Base-by-base conservation (phyloP, 2,329 filamentous ascomycete species). In the Sclerotinia spermophila region DNA sequence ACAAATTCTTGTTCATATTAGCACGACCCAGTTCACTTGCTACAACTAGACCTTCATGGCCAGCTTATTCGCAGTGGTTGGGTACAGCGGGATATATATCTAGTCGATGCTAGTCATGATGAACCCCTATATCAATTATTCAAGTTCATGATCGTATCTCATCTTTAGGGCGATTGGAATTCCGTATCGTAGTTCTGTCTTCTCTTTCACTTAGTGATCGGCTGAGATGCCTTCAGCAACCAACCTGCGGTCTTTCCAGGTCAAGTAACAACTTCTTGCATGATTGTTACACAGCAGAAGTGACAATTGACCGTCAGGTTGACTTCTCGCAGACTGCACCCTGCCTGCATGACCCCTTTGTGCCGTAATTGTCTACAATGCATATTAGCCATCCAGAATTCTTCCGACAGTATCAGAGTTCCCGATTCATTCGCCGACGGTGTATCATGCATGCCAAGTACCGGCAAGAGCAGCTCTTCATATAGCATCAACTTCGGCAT, bases 281-380 rank as follows among this genome's bases (percentile, higher is more conserved):
- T 66, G 62, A 53, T 66, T 53, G 62, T 66, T 66, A 66, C 62
- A 53, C 62, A 40, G 45, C 62, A 66, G 62, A 66, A 66, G 35
- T 55, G 48, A 42, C n/a, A 42, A 53, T 53, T 53, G 45, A 66
- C 33, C 10, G n/a, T 40, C 62, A 66, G 45, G 45, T 66, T n/a
- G 45, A 40, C 35, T 45, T 48, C 42, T 62, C 21, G 42, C 40
- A 62, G 42, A 53, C n/a, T 53, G 33, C 62, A 24, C 35, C 62
- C 35, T 64, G 30, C 44, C 61, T 66, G 62, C 45, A 53, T 65
- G 24, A 35, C 53, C 21, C 30, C 17, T 35, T 40, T 53, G 33
- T 53, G 15, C 45, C 62, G n/a, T 65, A 53, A 35, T 40, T 53
- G 45, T 53, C 35, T 40, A 53, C 61, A 53, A 66, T 40, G n/a